Evolutionary conservation across 805 yeast genomes (phyloP), one percentile per base, ranked within the genome.

Genomic region (Lipomyces orientalis): DNA sequence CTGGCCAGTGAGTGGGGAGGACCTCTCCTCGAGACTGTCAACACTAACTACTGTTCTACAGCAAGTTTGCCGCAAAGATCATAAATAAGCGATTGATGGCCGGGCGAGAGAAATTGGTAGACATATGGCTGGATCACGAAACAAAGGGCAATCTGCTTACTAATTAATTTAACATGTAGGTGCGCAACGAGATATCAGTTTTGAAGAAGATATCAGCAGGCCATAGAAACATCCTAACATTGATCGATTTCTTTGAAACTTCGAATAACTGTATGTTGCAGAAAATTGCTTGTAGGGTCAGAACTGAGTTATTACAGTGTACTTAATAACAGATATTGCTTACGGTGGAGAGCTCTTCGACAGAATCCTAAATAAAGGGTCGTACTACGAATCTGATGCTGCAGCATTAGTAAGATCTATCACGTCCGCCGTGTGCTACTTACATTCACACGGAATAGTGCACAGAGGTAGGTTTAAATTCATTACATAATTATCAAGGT

Each of bases 231-330:
- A 82, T 90, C 14, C 79, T 89, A 63, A 88, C 88, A 52, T 77
- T 89, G 61, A 82, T 86, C 9, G 93, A 89, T 78, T 87, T 84
- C 77, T 90, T 89, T 75, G 93, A 90, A 75, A 90, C 94, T 0
- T 79, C 81, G 4, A 84, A 86, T 64, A 81, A 82, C 72, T 78
- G 86, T 49, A 85, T 80, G 60, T 74, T 25, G 14, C 8, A 52
- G 19, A 12, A n/a, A 43, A 14, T 54, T 19, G 7, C n/a, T 9
- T 31, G 16, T n/a, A n/a, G 9, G 60, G 22, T 19, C 19, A 19
- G 25, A 12, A 16, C 33, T 56, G 16, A 16, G 54, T 19, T 19
- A 4, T 51, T 5, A 19, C 54, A 73, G 74, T 81, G 51, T 81
- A 81, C 67, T 74, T 90, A 58, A 85, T 89, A 54, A 89, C 93